phyloP scores from a whole-genome alignment of 2,329 filamentous ascomycete genomes.

The Pseudocercospora eumusae region DNA sequence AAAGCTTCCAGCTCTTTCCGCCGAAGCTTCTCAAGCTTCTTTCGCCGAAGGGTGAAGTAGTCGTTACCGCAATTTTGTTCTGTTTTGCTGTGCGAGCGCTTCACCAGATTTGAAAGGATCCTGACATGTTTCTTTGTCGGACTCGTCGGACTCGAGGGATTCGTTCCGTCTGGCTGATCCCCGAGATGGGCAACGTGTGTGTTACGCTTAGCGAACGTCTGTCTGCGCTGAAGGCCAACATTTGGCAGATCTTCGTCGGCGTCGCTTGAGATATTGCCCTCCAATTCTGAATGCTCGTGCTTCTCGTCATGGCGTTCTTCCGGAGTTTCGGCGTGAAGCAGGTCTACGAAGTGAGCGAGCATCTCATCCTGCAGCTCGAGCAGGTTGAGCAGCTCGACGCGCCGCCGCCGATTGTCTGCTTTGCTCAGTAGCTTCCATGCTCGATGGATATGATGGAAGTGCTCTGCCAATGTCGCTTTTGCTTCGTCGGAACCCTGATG shows the following conservation, averaged over 20 bases:
- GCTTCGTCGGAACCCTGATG: slow-evolving; percentile 55
- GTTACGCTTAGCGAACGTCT: slow-evolving; percentile 29
- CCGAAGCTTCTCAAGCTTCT: slow-evolving; percentile 37
- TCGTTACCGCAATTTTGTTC: slow-evolving; percentile 27
- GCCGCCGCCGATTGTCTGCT: slow-evolving; percentile 34
- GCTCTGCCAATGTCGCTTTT: slow-evolving; percentile 30
- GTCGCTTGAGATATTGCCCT: slow-evolving; percentile 39
- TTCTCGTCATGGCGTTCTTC: slow-evolving; percentile 20
- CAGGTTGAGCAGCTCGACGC: slow-evolving; percentile 35
- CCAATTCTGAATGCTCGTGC: slow-evolving; percentile 25
- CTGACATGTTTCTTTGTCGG: slow-evolving; percentile 26
- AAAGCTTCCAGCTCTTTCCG: slow-evolving; percentile 37
- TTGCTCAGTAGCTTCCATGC: slow-evolving; percentile 37
- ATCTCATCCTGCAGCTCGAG: slow-evolving; percentile 36
- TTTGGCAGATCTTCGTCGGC: slow-evolving; percentile 38
- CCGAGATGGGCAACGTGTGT: slow-evolving; percentile 21
- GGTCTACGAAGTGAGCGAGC: slow-evolving; percentile 30
- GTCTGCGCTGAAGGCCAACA: slow-evolving; percentile 29
- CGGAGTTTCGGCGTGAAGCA: slow-evolving; percentile 24
- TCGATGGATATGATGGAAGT: slow-evolving; percentile 37
- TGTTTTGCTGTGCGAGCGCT: slow-evolving; percentile 13
- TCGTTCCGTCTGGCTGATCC: slow-evolving; percentile 18
- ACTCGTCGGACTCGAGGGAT: slow-evolving; percentile 20
- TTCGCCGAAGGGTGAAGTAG: slow-evolving; percentile 34
- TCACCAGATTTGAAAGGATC: slow-evolving; percentile 18